These are phyloP conservation scores for Tubosaeta sp. DNA, from an alignment of 768 basidiomycete species.

Conservation along the genomic window DNA sequence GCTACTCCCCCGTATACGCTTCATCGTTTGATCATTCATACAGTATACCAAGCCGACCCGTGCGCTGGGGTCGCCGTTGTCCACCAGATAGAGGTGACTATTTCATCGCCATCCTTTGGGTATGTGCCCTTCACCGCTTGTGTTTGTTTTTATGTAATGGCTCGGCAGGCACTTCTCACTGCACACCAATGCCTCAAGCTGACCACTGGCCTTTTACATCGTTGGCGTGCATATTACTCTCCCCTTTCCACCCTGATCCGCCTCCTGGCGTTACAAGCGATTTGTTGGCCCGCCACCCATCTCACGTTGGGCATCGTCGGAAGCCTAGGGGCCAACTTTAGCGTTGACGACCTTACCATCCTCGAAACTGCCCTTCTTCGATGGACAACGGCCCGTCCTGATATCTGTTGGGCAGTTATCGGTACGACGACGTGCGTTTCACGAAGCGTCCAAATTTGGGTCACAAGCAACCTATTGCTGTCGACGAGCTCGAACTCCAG, in stretches of 20 bases:
- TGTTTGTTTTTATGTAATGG: background rate
- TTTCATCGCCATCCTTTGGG: constrained; percentile 69
- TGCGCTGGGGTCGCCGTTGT: constrained; percentile 29
- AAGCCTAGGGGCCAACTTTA: constrained; percentile 20
- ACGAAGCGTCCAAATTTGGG: constrained; percentile 89
- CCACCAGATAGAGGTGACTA: constrained; percentile 60
- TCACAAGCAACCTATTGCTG: constrained; percentile 76
- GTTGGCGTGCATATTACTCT: constrained; percentile 91
- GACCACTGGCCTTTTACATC: constrained; percentile 82
- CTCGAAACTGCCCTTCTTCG: constrained; percentile 29
- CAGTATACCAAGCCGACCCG: background rate
- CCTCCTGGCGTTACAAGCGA: constrained; percentile 87
- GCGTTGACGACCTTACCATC: constrained; percentile 4
- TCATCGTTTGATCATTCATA: constrained; percentile 1
- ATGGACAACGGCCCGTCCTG: constrained; percentile 59
- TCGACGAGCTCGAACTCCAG: constrained; percentile 6
- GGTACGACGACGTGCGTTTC: constrained; percentile 84
- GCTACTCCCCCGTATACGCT: constrained; percentile 8
- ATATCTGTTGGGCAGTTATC: constrained; percentile 87
- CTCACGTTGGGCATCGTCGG: constrained; percentile 75
- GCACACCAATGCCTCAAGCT: constrained; percentile 86
- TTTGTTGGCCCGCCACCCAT: constrained; percentile 95
- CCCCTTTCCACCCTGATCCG: constrained; percentile 86
- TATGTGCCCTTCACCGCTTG: constrained; percentile 28
- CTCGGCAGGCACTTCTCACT: constrained; percentile 66